Base-by-base conservation (phyloP, 2,329 filamentous ascomycete species). In the Cylindrodendrum hubeiense region DNA sequence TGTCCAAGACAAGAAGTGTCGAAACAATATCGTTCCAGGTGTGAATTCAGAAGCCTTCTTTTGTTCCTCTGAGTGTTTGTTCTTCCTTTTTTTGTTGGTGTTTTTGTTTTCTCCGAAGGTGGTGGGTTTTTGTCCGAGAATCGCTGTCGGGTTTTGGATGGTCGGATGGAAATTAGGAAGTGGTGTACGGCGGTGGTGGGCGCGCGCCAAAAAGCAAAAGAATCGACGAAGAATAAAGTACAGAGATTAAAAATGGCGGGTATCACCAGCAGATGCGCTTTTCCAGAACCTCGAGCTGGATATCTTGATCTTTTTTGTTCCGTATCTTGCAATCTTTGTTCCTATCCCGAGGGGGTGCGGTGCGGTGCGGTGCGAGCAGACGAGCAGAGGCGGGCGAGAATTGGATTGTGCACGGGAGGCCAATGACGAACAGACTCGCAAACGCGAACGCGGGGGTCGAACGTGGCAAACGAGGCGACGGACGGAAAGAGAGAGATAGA, bases 191-290 rank as follows among this genome's bases (percentile, higher is more conserved):
- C 54, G 61, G 51, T 44, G 54, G 43, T 59, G 56, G 19, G 52
- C 43, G 55, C 60, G 68, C 68, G 50, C 64, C 63, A 70, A 73
- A 70, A 69, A 63, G 62, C 67, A 71, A 73, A 67, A 66, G 68
- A 76, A 71, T 75, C 67, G 74, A 75, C 70, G 68, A 73, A 74
- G 67, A 71, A 70, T 69, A 71, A 67, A 58, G 60, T 72, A 73
- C 67, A 75, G 57, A 69, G 73, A 75, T 75, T 69, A 69, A 75
- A 66, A 51, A 52, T 67, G 72, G 66, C 66, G 69, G 62, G 58
- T 74, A 71, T 74, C 72, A 72, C 74, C 61, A 67, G 65, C 67
- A 69, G 70, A 76, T 74, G 70, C 74, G 72, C 73, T 70, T 75
- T 59, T 76, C 71, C 70, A 69, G 65, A 65, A 67, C 70, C 71